These are phyloP conservation scores for Neopestalotiopsis clavispora DNA, from an alignment of 2,329 filamentous ascomycete species.

Conservation along the genomic window DNA sequence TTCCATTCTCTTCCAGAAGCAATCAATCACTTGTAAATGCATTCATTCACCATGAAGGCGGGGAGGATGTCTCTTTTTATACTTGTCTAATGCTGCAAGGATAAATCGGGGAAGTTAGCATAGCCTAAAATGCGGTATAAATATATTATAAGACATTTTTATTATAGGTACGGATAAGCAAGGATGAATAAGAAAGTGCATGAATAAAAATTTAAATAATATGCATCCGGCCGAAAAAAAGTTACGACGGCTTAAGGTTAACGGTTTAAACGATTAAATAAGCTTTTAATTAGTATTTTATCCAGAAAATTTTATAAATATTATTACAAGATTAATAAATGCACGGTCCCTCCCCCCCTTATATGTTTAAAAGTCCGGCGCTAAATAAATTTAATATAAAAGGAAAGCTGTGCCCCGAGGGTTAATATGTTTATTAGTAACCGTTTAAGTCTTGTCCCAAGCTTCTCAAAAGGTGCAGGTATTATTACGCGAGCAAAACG, in stretches of 20 bases:
- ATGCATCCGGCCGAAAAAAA: neutral
- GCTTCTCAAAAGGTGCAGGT: neutral
- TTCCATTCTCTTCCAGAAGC: no score
- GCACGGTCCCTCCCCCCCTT: neutral
- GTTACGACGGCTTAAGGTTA: neutral
- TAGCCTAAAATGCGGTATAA: no score
- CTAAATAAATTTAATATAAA: neutral
- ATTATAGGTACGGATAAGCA: no score
- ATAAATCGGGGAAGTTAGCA: no score
- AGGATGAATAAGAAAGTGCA: no score
- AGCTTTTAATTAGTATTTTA: neutral
- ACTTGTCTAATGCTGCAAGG: no score
- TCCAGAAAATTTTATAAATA: neutral
- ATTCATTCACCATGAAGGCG: no score
- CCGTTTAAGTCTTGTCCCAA: neutral
- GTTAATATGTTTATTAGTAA: neutral
- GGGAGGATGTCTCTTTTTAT: no score
- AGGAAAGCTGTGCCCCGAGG: neutral
- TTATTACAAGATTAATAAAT: neutral
- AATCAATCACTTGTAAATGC: no score
- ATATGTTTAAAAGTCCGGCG: neutral
- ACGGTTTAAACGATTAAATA: neutral
- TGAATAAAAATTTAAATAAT: neutral
- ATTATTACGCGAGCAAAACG: neutral
- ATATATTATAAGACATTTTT: no score